phyloP scores from a whole-genome alignment of 768 basidiomycete species.

The Xerocomellus chrysenteron region DNA sequence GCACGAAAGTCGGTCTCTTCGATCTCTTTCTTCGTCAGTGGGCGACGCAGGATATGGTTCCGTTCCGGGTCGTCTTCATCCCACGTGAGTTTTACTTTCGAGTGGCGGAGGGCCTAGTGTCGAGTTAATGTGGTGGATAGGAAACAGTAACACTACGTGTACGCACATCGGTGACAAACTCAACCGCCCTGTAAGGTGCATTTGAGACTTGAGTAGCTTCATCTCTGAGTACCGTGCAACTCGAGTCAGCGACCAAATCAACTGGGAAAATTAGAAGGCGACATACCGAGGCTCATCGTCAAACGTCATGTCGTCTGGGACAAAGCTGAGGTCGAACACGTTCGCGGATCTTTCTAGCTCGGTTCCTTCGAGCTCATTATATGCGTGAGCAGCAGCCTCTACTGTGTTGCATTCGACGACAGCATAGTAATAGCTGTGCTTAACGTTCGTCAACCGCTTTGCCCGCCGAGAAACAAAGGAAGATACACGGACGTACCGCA shows the following conservation, averaged over 20 bases:
- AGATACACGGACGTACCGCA: slow-evolving; percentile 58
- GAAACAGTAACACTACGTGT: too few species aligned
- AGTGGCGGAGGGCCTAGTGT: slow-evolving; percentile 87
- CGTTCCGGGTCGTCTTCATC: slow-evolving; percentile 96
- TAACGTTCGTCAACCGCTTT: slow-evolving; percentile 6
- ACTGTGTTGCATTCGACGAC: slow-evolving; percentile 84
- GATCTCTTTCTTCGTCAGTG: slow-evolving; percentile 78
- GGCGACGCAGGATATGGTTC: slow-evolving; percentile 72
- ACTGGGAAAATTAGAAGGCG: neutral
- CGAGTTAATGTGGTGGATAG: neutral
- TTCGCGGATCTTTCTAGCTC: slow-evolving; percentile 97
- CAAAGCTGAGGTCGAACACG: slow-evolving; percentile 91
- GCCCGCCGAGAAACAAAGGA: neutral
- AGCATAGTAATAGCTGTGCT: slow-evolving; percentile 88
- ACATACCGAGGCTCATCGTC: slow-evolving; percentile 71
- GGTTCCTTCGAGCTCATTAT: slow-evolving; percentile 86
- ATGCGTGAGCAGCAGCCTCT: slow-evolving; percentile 75
- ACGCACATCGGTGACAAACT: slow-evolving; percentile 91
- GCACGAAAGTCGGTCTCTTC: slow-evolving; percentile 89
- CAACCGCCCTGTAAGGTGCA: slow-evolving; percentile 66
- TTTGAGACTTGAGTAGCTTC: slow-evolving; percentile 71
- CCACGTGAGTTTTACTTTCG: slow-evolving; percentile 98
- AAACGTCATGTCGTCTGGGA: slow-evolving; percentile 86
- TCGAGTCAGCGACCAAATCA: neutral
- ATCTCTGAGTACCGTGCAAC: slow-evolving; percentile 51